Evolutionary conservation across 1,284 basidiomycete species (phyloP).

Genomic region (Inonotus hispidus): DNA sequence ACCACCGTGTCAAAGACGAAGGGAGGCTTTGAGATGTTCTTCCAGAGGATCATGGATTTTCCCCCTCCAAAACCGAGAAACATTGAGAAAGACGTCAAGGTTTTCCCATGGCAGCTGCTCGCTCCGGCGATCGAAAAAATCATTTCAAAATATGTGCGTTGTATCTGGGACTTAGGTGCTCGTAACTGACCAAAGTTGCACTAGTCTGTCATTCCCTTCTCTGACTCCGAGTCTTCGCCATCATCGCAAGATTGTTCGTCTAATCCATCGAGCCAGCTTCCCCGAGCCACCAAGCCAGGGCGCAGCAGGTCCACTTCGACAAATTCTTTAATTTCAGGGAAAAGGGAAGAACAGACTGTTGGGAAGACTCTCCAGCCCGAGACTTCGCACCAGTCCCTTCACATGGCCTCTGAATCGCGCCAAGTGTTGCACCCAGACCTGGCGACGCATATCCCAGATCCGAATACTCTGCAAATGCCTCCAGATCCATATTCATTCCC

Average conservation of each 20-base stretch:
- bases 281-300: background rate
- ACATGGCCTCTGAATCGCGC: background rate
- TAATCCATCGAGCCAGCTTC: background rate
- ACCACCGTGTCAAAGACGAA: constrained; percentile 89
- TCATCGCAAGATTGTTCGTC: background rate
- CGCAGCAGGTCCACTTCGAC: background rate
- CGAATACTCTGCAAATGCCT: background rate
- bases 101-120: constrained; percentile 89
- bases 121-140: constrained; percentile 86
- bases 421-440: background rate
- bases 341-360: background rate
- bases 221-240: background rate
- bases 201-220: constrained; percentile 15
- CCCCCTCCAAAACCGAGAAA: constrained; percentile 91
- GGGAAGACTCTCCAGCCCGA: background rate
- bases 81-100: constrained; percentile 97
- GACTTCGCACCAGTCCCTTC: constrained; percentile 1
- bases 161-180: background rate
- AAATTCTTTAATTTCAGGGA: background rate
- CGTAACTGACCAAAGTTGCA: background rate
- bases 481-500: background rate
- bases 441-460: constrained; percentile 1
- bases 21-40: constrained; percentile 72
- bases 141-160: constrained; percentile 87
- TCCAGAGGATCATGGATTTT: constrained; percentile 94